Conservation (phyloP, 2,329 filamentous ascomycete genomes). For the Lachnellula hyalina region DNA sequence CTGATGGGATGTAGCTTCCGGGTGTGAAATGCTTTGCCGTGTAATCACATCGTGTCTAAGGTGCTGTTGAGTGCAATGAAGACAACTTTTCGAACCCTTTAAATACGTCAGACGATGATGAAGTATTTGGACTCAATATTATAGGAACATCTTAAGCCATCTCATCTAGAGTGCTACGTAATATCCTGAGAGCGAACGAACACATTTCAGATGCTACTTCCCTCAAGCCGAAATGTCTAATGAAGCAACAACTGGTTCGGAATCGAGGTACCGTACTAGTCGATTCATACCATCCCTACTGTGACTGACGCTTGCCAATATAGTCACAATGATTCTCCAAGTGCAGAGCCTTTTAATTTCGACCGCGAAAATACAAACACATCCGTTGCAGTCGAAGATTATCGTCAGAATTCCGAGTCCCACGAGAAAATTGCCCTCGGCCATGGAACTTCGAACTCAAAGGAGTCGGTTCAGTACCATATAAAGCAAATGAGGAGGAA, state of each 20-base stretch:
- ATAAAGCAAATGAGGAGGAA: not conserved
- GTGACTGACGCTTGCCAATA: not conserved
- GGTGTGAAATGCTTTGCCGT: no score
- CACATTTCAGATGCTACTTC: not conserved
- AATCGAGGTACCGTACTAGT: not conserved
- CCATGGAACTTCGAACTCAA: not conserved
- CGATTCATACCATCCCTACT: not conserved
- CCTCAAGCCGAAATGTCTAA: not conserved
- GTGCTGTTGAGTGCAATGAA: not conserved
- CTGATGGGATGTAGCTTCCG: no score
- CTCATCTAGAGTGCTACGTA: not conserved
- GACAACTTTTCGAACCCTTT: not conserved
- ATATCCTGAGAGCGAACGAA: not conserved
- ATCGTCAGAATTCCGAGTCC: not conserved
- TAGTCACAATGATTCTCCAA: not conserved
- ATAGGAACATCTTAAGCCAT: not conserved
- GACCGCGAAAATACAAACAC: not conserved
- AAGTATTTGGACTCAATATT: not conserved
- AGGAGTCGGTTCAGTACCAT: not conserved
- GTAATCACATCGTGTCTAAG: not conserved
- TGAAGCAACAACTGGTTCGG: not conserved
- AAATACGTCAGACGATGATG: not conserved
- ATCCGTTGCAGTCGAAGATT: not conserved
- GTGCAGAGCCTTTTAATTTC: not conserved
- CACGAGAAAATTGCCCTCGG: constrained; percentile 3